Conservation (phyloP, 768 basidiomycete genomes). For the Collybia sordida region DNA sequence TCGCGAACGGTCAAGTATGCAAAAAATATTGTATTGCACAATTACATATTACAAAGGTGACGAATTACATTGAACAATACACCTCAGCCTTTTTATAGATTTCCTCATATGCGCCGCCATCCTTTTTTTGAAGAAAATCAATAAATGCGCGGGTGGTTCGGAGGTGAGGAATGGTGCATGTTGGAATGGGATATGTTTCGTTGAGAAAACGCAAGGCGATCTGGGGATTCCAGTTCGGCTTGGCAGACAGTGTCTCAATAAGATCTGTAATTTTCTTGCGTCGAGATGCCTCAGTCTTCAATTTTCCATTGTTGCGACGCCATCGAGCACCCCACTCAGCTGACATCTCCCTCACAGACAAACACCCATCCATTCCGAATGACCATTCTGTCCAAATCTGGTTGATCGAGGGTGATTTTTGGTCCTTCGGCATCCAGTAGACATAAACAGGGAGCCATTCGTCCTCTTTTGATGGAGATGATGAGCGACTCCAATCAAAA, state of each 20-base stretch:
- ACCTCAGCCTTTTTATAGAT: background rate
- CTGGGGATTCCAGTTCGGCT: slow-evolving; percentile 18
- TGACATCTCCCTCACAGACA: slow-evolving; percentile 16
- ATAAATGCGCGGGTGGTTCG: slow-evolving; percentile 12
- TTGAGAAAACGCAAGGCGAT: slow-evolving; percentile 21
- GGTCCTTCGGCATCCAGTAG: slow-evolving; percentile 12
- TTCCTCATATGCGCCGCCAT: background rate
- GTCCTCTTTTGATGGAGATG: slow-evolving; percentile 10
- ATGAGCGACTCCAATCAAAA: slow-evolving; percentile 20
- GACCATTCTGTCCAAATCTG: slow-evolving; percentile 28
- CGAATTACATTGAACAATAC: background rate
- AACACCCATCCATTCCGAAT: slow-evolving; percentile 22
- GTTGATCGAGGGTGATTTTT: slow-evolving; percentile 9
- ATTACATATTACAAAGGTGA: background rate
- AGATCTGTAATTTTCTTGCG: slow-evolving; percentile 20
- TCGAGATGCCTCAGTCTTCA: slow-evolving; percentile 21
- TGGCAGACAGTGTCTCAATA: slow-evolving; percentile 15
- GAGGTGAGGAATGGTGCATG: slow-evolving; percentile 3
- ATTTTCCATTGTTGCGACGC: slow-evolving; percentile 16
- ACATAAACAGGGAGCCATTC: slow-evolving; percentile 26
- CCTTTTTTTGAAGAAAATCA: slow-evolving; percentile 10
- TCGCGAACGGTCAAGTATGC: too few relatives aligned
- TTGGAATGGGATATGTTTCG: slow-evolving; percentile 17
- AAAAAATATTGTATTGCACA: too few relatives aligned
- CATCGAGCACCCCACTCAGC: slow-evolving; percentile 17